A percentile compares a stretch with the other conserved stretches of the same genome.
Conservation (phyloP, 73 alveolate genomes). For the Stentor coeruleus region DNA sequence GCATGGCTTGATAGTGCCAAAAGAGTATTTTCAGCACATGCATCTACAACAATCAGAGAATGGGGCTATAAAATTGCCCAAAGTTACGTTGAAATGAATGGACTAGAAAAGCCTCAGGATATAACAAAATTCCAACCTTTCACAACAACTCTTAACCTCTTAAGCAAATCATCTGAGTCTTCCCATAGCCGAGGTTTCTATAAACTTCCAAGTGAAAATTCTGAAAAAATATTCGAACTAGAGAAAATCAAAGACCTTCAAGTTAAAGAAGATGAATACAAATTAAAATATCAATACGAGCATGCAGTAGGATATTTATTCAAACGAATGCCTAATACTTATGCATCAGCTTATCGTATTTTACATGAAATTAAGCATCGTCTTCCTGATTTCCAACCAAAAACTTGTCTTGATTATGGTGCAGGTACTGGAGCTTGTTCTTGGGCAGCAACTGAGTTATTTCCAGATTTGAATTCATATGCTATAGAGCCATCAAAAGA, state of each 20-base stretch:
- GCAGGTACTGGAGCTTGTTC: constrained; percentile 75
- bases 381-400: constrained; percentile 42
- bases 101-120: constrained; percentile 59
- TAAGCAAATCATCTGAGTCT: constrained; percentile 31
- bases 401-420: constrained; percentile 56
- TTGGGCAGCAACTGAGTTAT: constrained; percentile 47
- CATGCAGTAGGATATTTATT: constrained; percentile 49
- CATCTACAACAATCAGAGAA: constrained; percentile 32
- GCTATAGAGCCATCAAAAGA: constrained; percentile 56
- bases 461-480: not conserved
- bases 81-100: constrained; percentile 34
- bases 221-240: not conserved
- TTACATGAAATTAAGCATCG: constrained; percentile 44
- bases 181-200: constrained; percentile 15
- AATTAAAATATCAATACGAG: constrained; percentile 38
- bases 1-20: constrained; percentile 37
- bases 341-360: constrained; percentile 34
- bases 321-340: constrained; percentile 46
- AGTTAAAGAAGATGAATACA: constrained; percentile 28
- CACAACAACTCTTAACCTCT: constrained; percentile 46
- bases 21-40: constrained; percentile 47
- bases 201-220: not conserved
- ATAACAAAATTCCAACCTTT: constrained; percentile 46
- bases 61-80: constrained; percentile 49
- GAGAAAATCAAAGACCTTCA: constrained; percentile 5